A percentile compares a stretch with the other conserved stretches of the same genome.
phyloP scores from a whole-genome alignment of 2,329 filamentous ascomycete species.

The Alternaria gaisen region DNA sequence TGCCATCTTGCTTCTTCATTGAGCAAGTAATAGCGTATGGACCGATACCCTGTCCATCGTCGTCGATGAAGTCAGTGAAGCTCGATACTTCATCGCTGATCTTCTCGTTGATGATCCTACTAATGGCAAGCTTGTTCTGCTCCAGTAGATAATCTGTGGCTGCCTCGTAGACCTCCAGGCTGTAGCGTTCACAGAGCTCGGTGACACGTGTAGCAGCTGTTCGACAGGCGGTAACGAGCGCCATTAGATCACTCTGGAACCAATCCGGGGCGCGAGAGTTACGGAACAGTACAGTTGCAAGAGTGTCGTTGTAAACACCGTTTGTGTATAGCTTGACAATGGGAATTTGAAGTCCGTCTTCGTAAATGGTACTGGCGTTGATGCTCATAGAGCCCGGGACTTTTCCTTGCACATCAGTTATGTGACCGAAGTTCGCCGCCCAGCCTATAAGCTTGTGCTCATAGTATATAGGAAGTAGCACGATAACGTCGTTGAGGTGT shows the following conservation, averaged over 20 bases:
- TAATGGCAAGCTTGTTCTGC: conserved; percentile 57
- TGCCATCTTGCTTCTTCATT: conserved; percentile 56
- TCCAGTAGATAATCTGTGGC: conserved; percentile 56
- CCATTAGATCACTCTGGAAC: conserved; percentile 59
- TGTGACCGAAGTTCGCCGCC: conserved; percentile 61
- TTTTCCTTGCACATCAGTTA: conserved; percentile 57
- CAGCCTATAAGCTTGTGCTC: conserved; percentile 57
- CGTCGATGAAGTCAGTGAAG: conserved; percentile 62
- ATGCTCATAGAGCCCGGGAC: conserved; percentile 62
- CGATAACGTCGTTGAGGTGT: conserved; percentile 61
- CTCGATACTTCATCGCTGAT: conserved; percentile 54
- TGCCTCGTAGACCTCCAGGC: conserved; percentile 56
- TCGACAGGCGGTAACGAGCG: conserved; percentile 58
- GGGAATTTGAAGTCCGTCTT: conserved; percentile 62
- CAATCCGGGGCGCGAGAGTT: conserved; percentile 61
- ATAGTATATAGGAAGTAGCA: conserved; percentile 59
- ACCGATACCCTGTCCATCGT: conserved; percentile 57
- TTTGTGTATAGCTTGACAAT: conserved; percentile 58
- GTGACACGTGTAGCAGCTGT: conserved; percentile 57
- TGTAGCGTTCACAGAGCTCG: conserved; percentile 58
- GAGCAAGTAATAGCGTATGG: conserved; percentile 59
- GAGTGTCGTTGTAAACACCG: conserved; percentile 55
- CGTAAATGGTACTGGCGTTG: conserved; percentile 58
- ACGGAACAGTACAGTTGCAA: conserved; percentile 58
- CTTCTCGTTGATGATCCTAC: conserved; percentile 57